Conservation (phyloP, 2,329 filamentous ascomycete genomes). For the Davidsoniella australis region DNA sequence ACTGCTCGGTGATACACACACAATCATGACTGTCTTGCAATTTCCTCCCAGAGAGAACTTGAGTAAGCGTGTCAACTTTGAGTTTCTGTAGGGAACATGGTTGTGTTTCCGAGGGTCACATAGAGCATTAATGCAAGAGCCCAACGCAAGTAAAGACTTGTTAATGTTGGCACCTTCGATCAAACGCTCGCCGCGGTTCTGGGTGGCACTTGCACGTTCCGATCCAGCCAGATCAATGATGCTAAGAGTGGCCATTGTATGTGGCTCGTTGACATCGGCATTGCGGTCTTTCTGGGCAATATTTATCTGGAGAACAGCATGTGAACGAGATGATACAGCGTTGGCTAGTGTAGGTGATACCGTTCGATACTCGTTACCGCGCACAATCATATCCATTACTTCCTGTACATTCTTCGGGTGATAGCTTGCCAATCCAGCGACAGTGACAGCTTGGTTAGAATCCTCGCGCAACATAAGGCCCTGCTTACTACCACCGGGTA, state of each 20-base stretch:
- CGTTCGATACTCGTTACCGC: constrained; percentile 83
- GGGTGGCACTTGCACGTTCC: constrained; percentile 87
- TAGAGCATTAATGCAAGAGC: constrained; percentile 94
- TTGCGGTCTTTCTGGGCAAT: constrained; percentile 88
- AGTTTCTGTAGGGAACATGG: constrained; percentile 94
- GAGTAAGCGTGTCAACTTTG: constrained; percentile 82
- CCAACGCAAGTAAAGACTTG: constrained; percentile 85
- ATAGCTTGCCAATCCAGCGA: constrained; percentile 79
- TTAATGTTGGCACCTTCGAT: constrained; percentile 98
- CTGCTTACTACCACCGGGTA: constrained; percentile 66
- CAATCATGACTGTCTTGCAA: constrained; percentile 99
- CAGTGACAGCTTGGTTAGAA: constrained; percentile 80
- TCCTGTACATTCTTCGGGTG: constrained; percentile 81
- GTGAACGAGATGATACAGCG: constrained; percentile 89
- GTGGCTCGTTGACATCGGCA: constrained; percentile 78
- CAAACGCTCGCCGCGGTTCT: constrained; percentile 82
- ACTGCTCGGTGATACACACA: constrained; percentile 91
- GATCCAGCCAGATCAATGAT: constrained; percentile 96
- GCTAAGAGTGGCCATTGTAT: constrained; percentile 94
- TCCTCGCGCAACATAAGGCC: constrained; percentile 89
- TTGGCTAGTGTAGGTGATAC: constrained; percentile 96
- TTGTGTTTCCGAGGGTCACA: constrained; percentile 84
- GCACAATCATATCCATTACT: constrained; percentile 98
- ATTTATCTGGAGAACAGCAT: constrained; percentile 95
- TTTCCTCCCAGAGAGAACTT: constrained; percentile 97